Evolutionary conservation across 1,284 basidiomycete species (phyloP).

Genomic region (Golubevia pallescens): DNA sequence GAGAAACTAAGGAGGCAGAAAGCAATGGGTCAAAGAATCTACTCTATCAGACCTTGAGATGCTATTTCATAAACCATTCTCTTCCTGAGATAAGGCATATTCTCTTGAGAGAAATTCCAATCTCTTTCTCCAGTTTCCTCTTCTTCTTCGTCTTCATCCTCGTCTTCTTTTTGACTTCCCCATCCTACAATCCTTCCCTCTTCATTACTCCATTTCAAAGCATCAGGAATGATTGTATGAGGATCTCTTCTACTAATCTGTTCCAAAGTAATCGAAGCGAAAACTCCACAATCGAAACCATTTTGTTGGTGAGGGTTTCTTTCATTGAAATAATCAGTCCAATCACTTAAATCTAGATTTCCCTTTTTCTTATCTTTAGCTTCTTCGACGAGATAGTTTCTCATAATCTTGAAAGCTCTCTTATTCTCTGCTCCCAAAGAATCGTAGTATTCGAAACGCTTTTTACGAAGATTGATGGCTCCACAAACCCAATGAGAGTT

Average conservation of each 20-base stretch:
- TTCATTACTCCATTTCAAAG: no score
- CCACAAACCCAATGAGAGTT: conserved; percentile 62
- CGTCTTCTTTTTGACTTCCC: conserved; percentile 2
- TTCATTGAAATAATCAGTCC: conserved; percentile 32
- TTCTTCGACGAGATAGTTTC: conserved; percentile 43
- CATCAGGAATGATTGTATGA: no score
- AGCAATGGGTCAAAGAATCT: no score
- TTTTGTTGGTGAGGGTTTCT: conserved; percentile 56
- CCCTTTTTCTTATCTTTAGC: conserved; percentile 44
- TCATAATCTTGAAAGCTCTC: conserved; percentile 33
- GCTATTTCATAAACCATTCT: conserved; percentile 55
- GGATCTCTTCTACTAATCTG: conserved; percentile 51
- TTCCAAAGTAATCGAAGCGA: conserved; percentile 54
- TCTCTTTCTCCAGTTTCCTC: conserved; percentile 33
- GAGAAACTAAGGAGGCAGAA: no score
- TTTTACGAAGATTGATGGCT: conserved; percentile 53
- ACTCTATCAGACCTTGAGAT: conserved; percentile 7
- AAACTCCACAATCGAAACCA: conserved; percentile 63
- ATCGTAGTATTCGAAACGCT: conserved; percentile 64
- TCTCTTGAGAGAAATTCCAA: conserved; percentile 55
- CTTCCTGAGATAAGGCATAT: conserved; percentile 56
- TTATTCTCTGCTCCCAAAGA: conserved; percentile 36
- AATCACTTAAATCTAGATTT: conserved; percentile 36
- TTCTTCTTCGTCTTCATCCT: conserved; percentile 17
- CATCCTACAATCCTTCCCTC: background rate